Evolutionary conservation across 2,329 filamentous ascomycete species (phyloP).

Genomic region (Botrytis medusae): DNA sequence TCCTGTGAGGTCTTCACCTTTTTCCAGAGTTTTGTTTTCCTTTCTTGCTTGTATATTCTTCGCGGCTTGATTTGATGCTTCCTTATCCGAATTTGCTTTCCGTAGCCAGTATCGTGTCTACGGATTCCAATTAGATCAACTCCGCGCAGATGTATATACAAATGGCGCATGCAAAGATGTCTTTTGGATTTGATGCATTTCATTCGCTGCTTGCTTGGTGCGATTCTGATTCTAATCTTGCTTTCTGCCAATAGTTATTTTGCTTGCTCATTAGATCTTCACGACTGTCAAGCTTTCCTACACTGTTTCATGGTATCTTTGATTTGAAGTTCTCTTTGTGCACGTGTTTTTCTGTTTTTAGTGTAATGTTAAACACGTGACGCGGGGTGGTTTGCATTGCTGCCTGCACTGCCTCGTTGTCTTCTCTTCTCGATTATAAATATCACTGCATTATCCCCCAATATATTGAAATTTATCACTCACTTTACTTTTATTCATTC

Average conservation of each 20-base stretch:
- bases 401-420: background rate
- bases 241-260: background rate
- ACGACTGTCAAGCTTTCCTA: background rate
- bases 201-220: background rate
- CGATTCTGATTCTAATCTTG: background rate
- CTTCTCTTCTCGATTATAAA: background rate
- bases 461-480: background rate
- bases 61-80: background rate
- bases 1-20: background rate
- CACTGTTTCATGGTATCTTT: background rate
- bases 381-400: background rate
- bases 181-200: background rate
- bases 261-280: background rate
- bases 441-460: background rate
- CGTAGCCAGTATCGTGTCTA: background rate
- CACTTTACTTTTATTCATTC: background rate
- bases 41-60: background rate
- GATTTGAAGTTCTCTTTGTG: background rate
- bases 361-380: background rate
- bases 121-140: too few relatives aligned
- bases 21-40: background rate
- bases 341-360: background rate
- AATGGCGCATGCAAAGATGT: background rate
- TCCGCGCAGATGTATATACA: background rate
- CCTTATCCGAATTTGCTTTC: background rate